These are phyloP conservation scores for Penicillium sp. DNA, from an alignment of 2,329 filamentous ascomycete genomes.

Conservation along the genomic window DNA sequence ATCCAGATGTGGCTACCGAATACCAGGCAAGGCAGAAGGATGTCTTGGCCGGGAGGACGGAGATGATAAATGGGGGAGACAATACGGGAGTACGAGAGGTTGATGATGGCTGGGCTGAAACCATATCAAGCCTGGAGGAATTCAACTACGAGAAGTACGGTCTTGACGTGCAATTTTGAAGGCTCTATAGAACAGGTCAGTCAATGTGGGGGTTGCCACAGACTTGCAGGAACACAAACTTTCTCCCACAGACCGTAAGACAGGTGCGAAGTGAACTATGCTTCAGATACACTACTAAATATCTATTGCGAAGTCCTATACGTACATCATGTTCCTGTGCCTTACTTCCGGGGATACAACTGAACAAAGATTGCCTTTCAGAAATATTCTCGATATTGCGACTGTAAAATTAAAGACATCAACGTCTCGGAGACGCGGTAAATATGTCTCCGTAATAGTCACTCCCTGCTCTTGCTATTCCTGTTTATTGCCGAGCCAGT, in stretches of 20 bases:
- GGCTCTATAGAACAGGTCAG: neutral
- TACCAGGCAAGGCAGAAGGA: constrained; percentile 25
- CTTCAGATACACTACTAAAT: neutral
- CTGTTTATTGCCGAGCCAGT: neutral
- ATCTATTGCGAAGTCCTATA: neutral
- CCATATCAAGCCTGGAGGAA: constrained; percentile 31
- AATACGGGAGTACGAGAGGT: constrained; percentile 30
- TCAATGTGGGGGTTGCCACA: neutral
- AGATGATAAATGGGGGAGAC: constrained; percentile 23
- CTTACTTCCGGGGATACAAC: neutral
- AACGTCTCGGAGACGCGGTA: neutral
- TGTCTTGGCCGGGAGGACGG: constrained; percentile 21
- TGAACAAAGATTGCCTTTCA: neutral
- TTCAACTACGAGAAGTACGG: constrained; percentile 38
- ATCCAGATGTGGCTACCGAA: constrained; percentile 29
- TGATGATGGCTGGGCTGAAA: constrained; percentile 37
- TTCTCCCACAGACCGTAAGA: neutral
- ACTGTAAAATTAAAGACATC: neutral
- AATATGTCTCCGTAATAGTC: neutral
- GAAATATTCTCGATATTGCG: neutral
- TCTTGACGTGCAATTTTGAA: constrained; percentile 16
- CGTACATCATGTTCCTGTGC: neutral
- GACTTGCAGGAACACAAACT: neutral
- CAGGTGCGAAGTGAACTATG: neutral
- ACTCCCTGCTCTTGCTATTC: neutral